Base-by-base conservation (phyloP, 768 basidiomycete species). In the Leccinum subgranulosum region DNA sequence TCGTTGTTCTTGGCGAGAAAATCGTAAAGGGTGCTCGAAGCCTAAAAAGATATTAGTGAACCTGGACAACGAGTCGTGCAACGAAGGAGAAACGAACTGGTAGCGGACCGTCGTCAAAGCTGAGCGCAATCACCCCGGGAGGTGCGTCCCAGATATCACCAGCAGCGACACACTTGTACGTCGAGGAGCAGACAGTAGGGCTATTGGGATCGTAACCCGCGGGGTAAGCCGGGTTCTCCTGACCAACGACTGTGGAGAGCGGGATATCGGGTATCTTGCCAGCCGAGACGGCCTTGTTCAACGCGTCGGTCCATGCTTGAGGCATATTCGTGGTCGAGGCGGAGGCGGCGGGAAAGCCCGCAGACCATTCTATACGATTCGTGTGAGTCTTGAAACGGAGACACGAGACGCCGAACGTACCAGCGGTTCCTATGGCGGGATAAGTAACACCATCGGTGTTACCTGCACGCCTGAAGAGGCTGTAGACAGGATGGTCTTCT, bases 31-130 rank as follows among this genome's bases (percentile, higher is more conserved):
- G 59, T 59, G 1, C 66, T 64, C 15, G 81, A 80, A 10, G 73
- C 57, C 80, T 82, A 55, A 6, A 5, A 17, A 28, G n/a, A 51
- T 19, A 39, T 33, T 0, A 39, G 49, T 69, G 45, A 60, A 23
- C 28, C 9, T n/a, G 34, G 21, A 12, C 28, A 19, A 49, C 57
- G 33, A n/a, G 36, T 23, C 31, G 55, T 39, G 49, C 50, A 36
- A 47, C 28, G 17, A 56, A 41, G 23, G 46, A 31, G 14, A 53
- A 39, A 65, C 75, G 29, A 60, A 81, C 80, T 1, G 77, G 74
- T 15, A 79, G 75, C 0, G 92, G 92, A 0, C 93, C 93, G 66
- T 94, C 92, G 66, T 94, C 92, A 66, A 93, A 93, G 49, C 83
- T 78, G 54, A 84, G 75, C 2, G 76, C 89, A 52, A 91, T 74